Evolutionary conservation across 164 flowering plant genomes (phyloP).

Genomic region (Sedum album): DNA sequence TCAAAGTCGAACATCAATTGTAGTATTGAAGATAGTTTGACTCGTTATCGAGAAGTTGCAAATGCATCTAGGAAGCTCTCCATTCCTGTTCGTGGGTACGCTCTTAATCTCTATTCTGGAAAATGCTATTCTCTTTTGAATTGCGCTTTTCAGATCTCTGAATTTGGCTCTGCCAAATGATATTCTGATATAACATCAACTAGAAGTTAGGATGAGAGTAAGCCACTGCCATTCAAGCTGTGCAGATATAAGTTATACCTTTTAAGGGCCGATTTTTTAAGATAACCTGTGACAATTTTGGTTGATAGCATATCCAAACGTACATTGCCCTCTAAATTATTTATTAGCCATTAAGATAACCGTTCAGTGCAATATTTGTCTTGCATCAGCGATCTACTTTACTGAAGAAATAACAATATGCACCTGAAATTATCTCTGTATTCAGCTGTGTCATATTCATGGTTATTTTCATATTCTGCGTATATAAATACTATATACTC

Average conservation of each 20-base stretch:
- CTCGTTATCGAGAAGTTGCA: slow-evolving; percentile 63
- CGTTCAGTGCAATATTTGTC: too few relatives aligned
- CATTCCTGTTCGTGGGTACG: slow-evolving; percentile 92
- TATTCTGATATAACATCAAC: not conserved
- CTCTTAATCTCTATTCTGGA: not conserved
- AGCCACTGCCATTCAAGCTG: too few relatives aligned
- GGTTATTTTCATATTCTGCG: not conserved
- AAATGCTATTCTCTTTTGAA: not conserved
- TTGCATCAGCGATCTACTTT: too few relatives aligned
- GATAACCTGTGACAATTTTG: not conserved
- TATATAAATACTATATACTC: not conserved
- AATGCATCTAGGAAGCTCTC: slow-evolving; percentile 67
- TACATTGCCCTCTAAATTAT: too few relatives aligned
- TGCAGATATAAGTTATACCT: not conserved
- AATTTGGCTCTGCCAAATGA: not conserved
- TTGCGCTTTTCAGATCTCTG: not conserved
- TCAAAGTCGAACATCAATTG: slow-evolving; percentile 91
- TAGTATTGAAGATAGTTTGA: slow-evolving; percentile 79
- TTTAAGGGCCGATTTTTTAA: not conserved
- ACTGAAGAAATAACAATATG: not conserved
- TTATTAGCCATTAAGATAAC: too few relatives aligned
- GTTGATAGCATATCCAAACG: too few relatives aligned
- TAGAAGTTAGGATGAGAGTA: not conserved
- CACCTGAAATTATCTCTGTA: not conserved
- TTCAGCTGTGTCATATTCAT: not conserved